Percentiles rank a stretch among this genome's conserved stretches.
Evolutionary conservation across 306 rosid species (phyloP).

Genomic region (Lathyrus oleraceus): DNA sequence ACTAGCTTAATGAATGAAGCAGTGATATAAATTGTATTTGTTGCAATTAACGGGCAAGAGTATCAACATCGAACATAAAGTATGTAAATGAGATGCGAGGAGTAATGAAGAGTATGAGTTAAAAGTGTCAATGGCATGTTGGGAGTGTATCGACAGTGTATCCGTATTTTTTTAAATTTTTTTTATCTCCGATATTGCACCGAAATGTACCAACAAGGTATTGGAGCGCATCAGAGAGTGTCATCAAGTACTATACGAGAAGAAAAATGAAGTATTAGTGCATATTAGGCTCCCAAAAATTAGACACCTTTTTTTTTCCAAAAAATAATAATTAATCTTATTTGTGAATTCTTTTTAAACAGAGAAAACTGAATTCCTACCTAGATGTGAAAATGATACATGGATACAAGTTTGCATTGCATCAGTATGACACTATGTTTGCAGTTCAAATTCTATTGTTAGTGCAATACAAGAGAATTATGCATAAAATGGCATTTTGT

Average conservation of each 20-base stretch:
- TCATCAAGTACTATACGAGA: background rate
- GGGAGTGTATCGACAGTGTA: background rate
- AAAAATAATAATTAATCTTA: background rate
- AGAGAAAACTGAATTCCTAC: background rate
- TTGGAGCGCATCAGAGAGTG: background rate
- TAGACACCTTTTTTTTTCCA: background rate
- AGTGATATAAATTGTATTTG: background rate
- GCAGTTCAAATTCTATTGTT: background rate
- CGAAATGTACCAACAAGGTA: background rate
- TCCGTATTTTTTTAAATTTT: background rate
- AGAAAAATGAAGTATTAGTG: background rate
- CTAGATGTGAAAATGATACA: constrained; percentile 7
- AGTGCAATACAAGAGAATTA: constrained; percentile 16
- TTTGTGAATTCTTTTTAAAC: background rate
- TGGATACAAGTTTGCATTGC: background rate
- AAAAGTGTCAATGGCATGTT: background rate
- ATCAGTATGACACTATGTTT: constrained; percentile 10
- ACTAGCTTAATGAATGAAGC: background rate
- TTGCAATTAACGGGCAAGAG: background rate
- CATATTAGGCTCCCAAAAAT: background rate
- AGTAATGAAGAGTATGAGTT: background rate
- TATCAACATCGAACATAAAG: background rate
- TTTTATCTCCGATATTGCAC: background rate
- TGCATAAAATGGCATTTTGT: background rate
- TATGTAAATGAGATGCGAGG: background rate